These are phyloP conservation scores for Rutidosis leptorrhynchoides DNA, from an alignment of 129 eudicot genomes.

Conservation along the genomic window DNA sequence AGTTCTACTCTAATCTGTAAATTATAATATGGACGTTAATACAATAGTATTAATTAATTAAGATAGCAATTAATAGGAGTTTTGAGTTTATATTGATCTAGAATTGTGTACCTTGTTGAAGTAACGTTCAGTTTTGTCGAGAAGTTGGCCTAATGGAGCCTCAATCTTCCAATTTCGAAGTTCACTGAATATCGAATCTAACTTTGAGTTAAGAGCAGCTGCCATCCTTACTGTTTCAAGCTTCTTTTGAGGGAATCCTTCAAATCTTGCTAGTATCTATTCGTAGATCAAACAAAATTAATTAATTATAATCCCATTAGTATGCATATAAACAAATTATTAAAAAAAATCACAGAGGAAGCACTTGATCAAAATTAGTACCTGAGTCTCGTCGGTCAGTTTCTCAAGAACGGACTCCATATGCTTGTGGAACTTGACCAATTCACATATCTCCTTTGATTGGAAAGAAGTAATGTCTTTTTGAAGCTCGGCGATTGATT, in stretches of 20 bases:
- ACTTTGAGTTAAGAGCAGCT: conserved; percentile 47
- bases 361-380: no score
- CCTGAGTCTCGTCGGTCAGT: conserved; percentile 86
- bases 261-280: conserved; percentile 60
- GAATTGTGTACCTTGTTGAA: conserved; percentile 73
- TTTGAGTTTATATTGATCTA: no score
- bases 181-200: conserved; percentile 38
- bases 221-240: conserved; percentile 68
- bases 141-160: conserved; percentile 47
- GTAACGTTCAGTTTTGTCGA: conserved; percentile 54
- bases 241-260: conserved; percentile 56
- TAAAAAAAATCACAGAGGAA: no score
- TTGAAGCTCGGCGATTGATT: conserved; percentile 58
- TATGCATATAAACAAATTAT: no score
- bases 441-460: conserved; percentile 75
- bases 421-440: conserved; percentile 55
- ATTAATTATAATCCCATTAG: no score
- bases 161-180: conserved; percentile 52
- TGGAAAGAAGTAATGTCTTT: conserved; percentile 45
- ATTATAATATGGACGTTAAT: no score
- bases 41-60: no score
- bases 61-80: no score
- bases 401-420: conserved; percentile 76
- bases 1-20: conserved; percentile 74
- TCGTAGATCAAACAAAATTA: no score